Percentiles rank a stretch among this genome's conserved stretches.
Evolutionary conservation across 257 asterid species (phyloP).

Genomic region (Ilex asprella): DNA sequence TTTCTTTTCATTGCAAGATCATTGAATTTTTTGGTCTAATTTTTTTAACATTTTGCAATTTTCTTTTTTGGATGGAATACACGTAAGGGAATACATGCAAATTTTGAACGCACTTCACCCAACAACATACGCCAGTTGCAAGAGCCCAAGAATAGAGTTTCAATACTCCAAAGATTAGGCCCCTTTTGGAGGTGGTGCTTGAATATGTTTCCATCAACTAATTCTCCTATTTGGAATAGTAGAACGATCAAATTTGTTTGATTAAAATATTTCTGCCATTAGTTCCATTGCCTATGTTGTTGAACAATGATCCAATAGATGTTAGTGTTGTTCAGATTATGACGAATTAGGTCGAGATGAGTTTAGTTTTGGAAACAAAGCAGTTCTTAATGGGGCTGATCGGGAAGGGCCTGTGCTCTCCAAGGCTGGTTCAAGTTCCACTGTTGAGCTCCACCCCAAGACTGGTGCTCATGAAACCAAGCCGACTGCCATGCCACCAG

Average conservation of each 20-base stretch:
- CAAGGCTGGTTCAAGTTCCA: slow-evolving; percentile 82
- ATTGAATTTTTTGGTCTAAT: slow-evolving; percentile 29
- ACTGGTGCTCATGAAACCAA: slow-evolving; percentile 22
- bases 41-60: slow-evolving; percentile 32
- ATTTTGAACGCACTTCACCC: no score
- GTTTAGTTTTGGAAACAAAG: slow-evolving; percentile 36
- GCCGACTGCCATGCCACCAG: slow-evolving; percentile 35
- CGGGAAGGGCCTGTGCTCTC: slow-evolving; percentile 56
- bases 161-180: no score
- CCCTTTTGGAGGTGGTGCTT: background rate
- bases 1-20: slow-evolving; percentile 18
- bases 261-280: no score
- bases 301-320: no score
- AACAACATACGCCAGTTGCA: no score
- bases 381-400: slow-evolving; percentile 25
- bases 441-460: slow-evolving; percentile 81
- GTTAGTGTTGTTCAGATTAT: slow-evolving; percentile 36
- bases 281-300: no score
- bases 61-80: no score
- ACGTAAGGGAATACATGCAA: no score
- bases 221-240: background rate
- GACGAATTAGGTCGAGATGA: slow-evolving; percentile 73
- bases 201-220: background rate
- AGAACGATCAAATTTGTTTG: no score
- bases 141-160: no score